Conservation (phyloP, 352 stramenopile genomes). For the Plasmopara muralis region DNA sequence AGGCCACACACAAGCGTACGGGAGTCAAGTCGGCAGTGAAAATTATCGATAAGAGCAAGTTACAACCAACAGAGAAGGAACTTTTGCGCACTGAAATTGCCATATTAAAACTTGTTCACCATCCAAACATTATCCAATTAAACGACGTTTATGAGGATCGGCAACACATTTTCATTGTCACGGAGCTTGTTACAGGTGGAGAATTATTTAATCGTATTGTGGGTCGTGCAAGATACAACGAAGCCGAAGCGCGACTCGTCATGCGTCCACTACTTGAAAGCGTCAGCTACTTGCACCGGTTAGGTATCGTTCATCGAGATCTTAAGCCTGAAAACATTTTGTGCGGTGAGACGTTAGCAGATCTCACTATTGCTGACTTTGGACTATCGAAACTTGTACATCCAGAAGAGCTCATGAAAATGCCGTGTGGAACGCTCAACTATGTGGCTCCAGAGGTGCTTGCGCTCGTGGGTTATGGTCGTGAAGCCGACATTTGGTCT, state of each 20-base stretch:
- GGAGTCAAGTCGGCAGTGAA: slow-evolving; percentile 85
- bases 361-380: slow-evolving; percentile 91
- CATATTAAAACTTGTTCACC: slow-evolving; percentile 90
- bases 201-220: slow-evolving; percentile 97
- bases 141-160: slow-evolving; percentile 90
- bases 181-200: slow-evolving; percentile 94
- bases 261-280: slow-evolving; percentile 86
- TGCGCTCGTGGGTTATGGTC: slow-evolving; percentile 80
- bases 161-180: slow-evolving; percentile 96
- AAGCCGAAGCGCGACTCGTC: slow-evolving; percentile 82
- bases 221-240: slow-evolving; percentile 73
- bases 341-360: slow-evolving; percentile 79
- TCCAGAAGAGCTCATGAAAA: slow-evolving; percentile 90
- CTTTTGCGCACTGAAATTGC: slow-evolving; percentile 90
- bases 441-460: slow-evolving; percentile 93
- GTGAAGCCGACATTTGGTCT: slow-evolving; percentile 90
- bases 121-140: slow-evolving; percentile 83
- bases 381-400: slow-evolving; percentile 89
- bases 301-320: slow-evolving; percentile 88
- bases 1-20: slow-evolving; percentile 55
- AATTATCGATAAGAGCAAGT: slow-evolving; percentile 90
- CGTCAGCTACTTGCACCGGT: slow-evolving; percentile 86
- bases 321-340: slow-evolving; percentile 87
- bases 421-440: slow-evolving; percentile 89
- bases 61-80: slow-evolving; percentile 83